phyloP scores from a whole-genome alignment of 768 basidiomycete species.

The Amylocystis lapponica region DNA sequence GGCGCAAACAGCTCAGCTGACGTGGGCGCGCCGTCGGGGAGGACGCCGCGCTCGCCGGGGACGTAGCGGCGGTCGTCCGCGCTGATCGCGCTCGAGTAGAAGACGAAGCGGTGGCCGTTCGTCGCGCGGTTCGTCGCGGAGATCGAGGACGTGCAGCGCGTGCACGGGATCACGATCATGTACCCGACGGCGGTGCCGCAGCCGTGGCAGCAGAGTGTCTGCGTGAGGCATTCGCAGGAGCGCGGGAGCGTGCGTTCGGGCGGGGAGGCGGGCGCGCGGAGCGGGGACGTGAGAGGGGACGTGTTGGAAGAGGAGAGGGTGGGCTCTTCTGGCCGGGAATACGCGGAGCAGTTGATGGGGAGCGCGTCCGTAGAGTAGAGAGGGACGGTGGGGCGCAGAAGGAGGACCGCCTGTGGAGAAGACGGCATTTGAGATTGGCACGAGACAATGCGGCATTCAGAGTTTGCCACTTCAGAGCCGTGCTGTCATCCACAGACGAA shows the following conservation, averaged over 20 bases:
- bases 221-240: slow-evolving; percentile 83
- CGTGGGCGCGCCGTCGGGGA: no score
- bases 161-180: slow-evolving; percentile 76
- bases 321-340: slow-evolving; percentile 35
- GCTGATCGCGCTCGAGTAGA: slow-evolving; percentile 66
- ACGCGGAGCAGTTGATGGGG: slow-evolving; percentile 71
- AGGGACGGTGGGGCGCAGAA: slow-evolving; percentile 74
- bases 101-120: slow-evolving; percentile 84
- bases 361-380: slow-evolving; percentile 80
- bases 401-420: slow-evolving; percentile 62
- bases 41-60: slow-evolving; percentile 56
- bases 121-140: slow-evolving; percentile 63
- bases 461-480: no score
- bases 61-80: slow-evolving; percentile 63
- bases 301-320: slow-evolving; percentile 15
- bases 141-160: slow-evolving; percentile 68
- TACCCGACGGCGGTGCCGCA: slow-evolving; percentile 75
- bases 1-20: no score
- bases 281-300: slow-evolving; percentile 18
- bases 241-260: slow-evolving; percentile 37
- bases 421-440: no score
- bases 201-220: slow-evolving; percentile 73
- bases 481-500: background rate
- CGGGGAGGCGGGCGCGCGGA: slow-evolving; percentile 4
- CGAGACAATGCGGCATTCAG: no score